Evolutionary conservation across 2,329 filamentous ascomycete genomes (phyloP).

Genomic region (Hypoxylon sp.): DNA sequence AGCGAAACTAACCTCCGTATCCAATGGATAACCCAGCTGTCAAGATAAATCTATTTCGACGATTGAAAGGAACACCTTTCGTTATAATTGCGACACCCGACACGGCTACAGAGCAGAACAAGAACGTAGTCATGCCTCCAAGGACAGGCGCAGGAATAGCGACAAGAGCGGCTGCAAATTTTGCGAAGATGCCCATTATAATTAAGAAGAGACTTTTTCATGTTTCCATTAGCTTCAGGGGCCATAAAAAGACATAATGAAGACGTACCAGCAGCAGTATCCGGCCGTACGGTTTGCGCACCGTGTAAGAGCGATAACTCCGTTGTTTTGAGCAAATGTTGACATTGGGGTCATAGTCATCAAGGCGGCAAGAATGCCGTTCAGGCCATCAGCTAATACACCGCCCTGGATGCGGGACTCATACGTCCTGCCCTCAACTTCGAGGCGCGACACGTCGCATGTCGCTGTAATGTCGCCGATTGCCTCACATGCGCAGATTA

Average conservation of each 20-base stretch:
- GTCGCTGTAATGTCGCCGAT: conserved; percentile 87
- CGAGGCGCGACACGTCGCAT: conserved; percentile 82
- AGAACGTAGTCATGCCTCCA: conserved; percentile 83
- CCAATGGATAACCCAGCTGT: conserved; percentile 81
- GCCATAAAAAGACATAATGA: not conserved
- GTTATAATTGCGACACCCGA: conserved; percentile 83
- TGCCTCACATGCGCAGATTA: conserved; percentile 83
- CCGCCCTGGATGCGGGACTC: conserved; percentile 85
- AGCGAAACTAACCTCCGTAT: conserved; percentile 64
- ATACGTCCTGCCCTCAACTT: conserved; percentile 79
- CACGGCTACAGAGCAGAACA: conserved; percentile 82
- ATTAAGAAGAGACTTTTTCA: conserved; percentile 75
- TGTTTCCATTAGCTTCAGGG: conserved; percentile 12
- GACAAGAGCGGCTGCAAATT: conserved; percentile 84
- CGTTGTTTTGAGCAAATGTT: conserved; percentile 87
- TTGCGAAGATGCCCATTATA: conserved; percentile 85
- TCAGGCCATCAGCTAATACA: conserved; percentile 82
- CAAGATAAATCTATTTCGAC: conserved; percentile 85
- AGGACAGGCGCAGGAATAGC: conserved; percentile 78
- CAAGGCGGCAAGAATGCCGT: conserved; percentile 80
- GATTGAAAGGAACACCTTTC: conserved; percentile 78
- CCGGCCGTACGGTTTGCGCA: conserved; percentile 87
- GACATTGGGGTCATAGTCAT: conserved; percentile 86
- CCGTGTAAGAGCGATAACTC: conserved; percentile 84
- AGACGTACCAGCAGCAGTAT: conserved; percentile 74